phyloP scores from a whole-genome alignment of 176 grass and related monocot genomes.

The Avena atlantica region DNA sequence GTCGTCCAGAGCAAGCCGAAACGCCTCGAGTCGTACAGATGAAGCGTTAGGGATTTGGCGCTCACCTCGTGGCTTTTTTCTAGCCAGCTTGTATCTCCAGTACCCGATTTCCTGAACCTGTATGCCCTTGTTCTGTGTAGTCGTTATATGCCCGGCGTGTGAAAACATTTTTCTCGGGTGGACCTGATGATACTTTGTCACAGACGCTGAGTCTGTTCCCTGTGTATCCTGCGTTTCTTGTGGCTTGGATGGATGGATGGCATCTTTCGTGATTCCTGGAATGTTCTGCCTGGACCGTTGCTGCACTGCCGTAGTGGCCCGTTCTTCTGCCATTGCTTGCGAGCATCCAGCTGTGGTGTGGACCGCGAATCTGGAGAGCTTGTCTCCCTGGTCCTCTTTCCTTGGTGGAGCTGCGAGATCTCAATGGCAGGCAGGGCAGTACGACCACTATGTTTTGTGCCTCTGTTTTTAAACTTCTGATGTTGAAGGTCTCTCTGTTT shows the following conservation, averaged over 20 bases:
- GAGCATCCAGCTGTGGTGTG: neutral
- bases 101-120: neutral
- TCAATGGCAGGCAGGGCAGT: neutral
- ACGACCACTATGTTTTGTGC: neutral
- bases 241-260: neutral
- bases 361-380: neutral
- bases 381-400: neutral
- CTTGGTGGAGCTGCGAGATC: neutral
- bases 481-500: neutral
- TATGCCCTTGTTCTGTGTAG: constrained; percentile 27
- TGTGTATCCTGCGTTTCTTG: constrained; percentile 43
- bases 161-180: constrained; percentile 35
- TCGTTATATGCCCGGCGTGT: neutral
- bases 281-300: constrained; percentile 28
- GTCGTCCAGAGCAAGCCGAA: constrained; percentile 93
- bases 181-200: constrained; percentile 26
- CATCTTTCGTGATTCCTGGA: constrained; percentile 35
- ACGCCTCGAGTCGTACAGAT: constrained; percentile 88
- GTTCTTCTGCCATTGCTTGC: constrained; percentile 10
- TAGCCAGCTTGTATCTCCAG: constrained; percentile 11
- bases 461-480: neutral
- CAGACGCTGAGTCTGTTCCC: neutral
- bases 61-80: constrained; percentile 20
- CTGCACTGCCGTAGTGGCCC: neutral
- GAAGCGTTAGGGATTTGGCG: constrained; percentile 26